phyloP scores from a whole-genome alignment of 805 yeast genomes.

The Yamadazyma olivae region DNA sequence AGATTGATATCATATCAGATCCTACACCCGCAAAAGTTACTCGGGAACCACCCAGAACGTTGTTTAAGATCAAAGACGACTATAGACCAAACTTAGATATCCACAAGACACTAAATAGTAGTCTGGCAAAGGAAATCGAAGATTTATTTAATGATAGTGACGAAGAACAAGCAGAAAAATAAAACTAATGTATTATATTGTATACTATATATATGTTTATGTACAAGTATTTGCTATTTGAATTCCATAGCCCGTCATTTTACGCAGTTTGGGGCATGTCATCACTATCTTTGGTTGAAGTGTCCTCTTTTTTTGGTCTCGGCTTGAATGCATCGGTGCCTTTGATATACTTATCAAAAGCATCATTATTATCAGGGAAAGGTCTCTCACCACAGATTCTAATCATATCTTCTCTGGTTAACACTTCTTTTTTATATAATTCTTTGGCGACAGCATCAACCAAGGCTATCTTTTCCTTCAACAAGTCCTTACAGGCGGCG shows the following conservation, averaged over 20 bases:
- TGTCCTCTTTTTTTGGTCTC: constrained; percentile 2
- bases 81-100: too few relatives aligned
- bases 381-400: constrained; percentile 87
- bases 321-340: constrained; percentile 43
- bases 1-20: not conserved
- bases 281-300: too few relatives aligned
- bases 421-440: constrained; percentile 79
- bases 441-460: constrained; percentile 87
- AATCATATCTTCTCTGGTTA: constrained; percentile 93
- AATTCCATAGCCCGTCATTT: too few relatives aligned
- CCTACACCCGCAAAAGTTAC: too few relatives aligned
- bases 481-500: constrained; percentile 61
- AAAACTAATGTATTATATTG: constrained; percentile 1
- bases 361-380: constrained; percentile 86
- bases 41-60: too few relatives aligned
- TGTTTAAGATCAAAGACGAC: too few relatives aligned
- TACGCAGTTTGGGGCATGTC: too few relatives aligned
- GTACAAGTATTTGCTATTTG: constrained; percentile 2
- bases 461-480: constrained; percentile 67
- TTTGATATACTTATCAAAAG: constrained; percentile 73
- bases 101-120: too few relatives aligned
- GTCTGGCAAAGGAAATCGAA: constrained; percentile 18
- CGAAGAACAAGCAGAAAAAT: too few relatives aligned
- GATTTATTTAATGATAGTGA: constrained; percentile 14
- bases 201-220: constrained; percentile 4